These are phyloP conservation scores for Rhododendron kiyosumense DNA, from an alignment of 148 eudicot genomes.

Conservation along the genomic window DNA sequence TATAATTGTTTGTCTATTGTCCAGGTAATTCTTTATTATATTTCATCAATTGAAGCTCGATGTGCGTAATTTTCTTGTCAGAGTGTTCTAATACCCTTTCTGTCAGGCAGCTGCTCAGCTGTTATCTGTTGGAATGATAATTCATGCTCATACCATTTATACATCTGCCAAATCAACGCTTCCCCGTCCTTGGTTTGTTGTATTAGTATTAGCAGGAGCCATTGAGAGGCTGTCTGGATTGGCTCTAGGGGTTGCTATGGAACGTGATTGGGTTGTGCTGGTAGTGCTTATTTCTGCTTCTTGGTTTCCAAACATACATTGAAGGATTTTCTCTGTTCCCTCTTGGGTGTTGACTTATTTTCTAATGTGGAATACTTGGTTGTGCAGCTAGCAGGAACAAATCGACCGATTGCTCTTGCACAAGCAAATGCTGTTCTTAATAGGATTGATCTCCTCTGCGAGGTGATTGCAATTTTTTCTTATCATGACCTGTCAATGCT, in stretches of 20 bases:
- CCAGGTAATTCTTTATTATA: slow-evolving; percentile 44
- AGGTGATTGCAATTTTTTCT: slow-evolving; percentile 36
- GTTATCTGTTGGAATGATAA: slow-evolving; percentile 80
- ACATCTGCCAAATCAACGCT: slow-evolving; percentile 43
- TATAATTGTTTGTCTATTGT: slow-evolving; percentile 57
- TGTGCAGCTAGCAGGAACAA: slow-evolving; percentile 81
- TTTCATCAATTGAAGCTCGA: background rate
- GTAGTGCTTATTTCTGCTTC: slow-evolving; percentile 27
- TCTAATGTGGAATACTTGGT: slow-evolving; percentile 12
- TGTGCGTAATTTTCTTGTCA: background rate
- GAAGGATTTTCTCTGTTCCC: background rate
- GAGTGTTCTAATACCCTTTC: slow-evolving; percentile 19
- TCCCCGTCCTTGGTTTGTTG: slow-evolving; percentile 78
- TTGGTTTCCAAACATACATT: background rate
- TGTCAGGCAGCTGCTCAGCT: slow-evolving; percentile 81
- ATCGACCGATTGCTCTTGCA: slow-evolving; percentile 91
- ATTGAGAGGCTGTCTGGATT: slow-evolving; percentile 80
- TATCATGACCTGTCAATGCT: background rate
- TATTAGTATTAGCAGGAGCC: slow-evolving; percentile 75
- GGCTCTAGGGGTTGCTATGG: slow-evolving; percentile 89
- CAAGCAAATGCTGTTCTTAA: slow-evolving; percentile 85
- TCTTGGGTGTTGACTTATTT: background rate
- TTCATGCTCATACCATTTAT: slow-evolving; percentile 54
- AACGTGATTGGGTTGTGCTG: slow-evolving; percentile 97
- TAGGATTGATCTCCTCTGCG: slow-evolving; percentile 88